Evolutionary conservation across 192 early-diverging fungal species (phyloP), one percentile per base, ranked within the genome.

Genomic region (Backusella tarrabulga): DNA sequence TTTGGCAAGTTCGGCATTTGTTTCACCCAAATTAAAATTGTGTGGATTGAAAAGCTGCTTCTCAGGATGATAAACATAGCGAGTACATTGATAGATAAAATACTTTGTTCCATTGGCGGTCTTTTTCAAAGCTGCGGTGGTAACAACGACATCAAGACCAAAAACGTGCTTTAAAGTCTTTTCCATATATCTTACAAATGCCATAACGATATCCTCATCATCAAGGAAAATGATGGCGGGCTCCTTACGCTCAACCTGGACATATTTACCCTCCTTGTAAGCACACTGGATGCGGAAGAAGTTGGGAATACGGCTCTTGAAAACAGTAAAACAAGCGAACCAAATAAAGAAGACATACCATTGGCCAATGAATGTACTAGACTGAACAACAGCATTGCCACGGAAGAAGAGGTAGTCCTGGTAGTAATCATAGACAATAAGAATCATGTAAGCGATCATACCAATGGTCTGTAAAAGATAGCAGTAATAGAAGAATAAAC

Each of bases 51-150:
- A 94, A 29, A 78, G 77, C 35, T 80, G 74, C n/a, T 77, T 69
- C 32, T 83, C 76, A 2, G 84, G 81, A 77, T 91, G 84, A 78
- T 86, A 92, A 11, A 94, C 89, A 81, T 89, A 94, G 50, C 93
- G 90, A 26, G 91, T 89, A 81, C 90, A 94, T 79, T 94, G 90
- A 76, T 87, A 91, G 19, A 87, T 85, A 75, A 94, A 91, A 79
- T 88, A 94, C 38, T 80, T 81, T 66, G 85, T 85, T 32, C 88
- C 88, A 42, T 77, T 76, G 17, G 77, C 68, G 0, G 91, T 91
- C 8, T 66, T 63, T 38, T 85, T 40, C 23, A 94, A 71, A 34
- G 78, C 70, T 60, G 80, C 74, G 2, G 86, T 85, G 5, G 83
- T 77, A 29, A 87, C 82, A 40, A 76, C 41, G 73, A 86, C 79